Evolutionary conservation across 306 rosid species (phyloP), one percentile per base, ranked within the genome.

Genomic region (Gastrolobium bilobum): DNA sequence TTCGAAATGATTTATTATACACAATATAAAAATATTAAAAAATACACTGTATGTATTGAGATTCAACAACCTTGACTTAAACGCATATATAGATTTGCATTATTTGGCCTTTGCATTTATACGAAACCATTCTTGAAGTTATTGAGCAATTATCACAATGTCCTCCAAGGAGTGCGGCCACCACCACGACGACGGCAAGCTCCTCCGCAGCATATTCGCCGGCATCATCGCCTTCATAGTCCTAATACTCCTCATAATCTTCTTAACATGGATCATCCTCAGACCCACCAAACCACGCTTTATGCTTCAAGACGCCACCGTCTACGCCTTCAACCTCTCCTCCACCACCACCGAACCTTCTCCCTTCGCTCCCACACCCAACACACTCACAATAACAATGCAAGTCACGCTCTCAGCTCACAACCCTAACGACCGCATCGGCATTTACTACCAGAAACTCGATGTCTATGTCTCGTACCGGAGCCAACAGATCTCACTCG

Each of bases 251-350:
- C 0, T 91, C 2, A 5, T 67, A 0, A 67, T 91, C 43, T 85
- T 93, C 77, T 51, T 90, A 3, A 75, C 88, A 1, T 94, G 91
- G 90, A 13, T 78, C 73, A 85, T 91, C 31, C 87, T 94, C 3
- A 66, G 73, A 6, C 98, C 98, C 1, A 26, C 91, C 1, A 89
- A 84, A 26, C 98, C 98, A 4, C 60, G 37, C 1, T 90, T 94
- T 80, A 20, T 59, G 20, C 90, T 94, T 75, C 91, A 90, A 75
- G 96, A 94, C 80, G 90, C 87, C 77, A 90, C 96, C 54, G 73
- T 94, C 59, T 89, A 74, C 81, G 38, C 47, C 79, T 89, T 94
- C 82, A 88, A 89, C 80, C 52, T 87, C 59, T 76, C 94, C 1
- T 29, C 84, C 30, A 26, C 75, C 1, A 61, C 26, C 26, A 20